Conservation (phyloP, 164 flowering plant species). For the Cinnamomum micranthum region DNA sequence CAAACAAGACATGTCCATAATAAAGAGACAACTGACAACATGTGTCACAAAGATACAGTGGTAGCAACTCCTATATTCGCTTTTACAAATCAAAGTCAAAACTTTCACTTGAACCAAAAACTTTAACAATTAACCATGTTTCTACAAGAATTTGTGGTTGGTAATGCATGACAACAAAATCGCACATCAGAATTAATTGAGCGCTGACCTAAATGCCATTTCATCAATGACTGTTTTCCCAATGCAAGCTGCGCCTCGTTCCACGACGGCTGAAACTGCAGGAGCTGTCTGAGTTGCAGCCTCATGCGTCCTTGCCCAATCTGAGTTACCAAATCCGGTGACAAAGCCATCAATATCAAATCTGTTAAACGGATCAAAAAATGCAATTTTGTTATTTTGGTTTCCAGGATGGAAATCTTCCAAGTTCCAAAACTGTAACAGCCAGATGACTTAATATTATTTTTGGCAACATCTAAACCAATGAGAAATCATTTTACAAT, state of each 20-base stretch:
- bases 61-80: background rate
- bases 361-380: constrained; percentile 37
- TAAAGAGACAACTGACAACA: constrained; percentile 3
- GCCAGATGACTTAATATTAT: too few species aligned
- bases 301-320: constrained; percentile 81
- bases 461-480: too few species aligned
- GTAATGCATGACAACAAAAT: background rate
- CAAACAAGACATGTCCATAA: constrained; percentile 8
- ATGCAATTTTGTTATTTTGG: background rate
- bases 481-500: too few species aligned
- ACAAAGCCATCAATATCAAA: constrained; percentile 84
- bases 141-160: background rate
- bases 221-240: constrained; percentile 91
- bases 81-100: too few species aligned
- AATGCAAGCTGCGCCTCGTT: constrained; percentile 86
- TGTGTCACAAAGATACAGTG: background rate
- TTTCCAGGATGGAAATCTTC: too few species aligned
- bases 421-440: too few species aligned
- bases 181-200: background rate
- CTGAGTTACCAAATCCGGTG: constrained; percentile 89
- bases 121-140: background rate
- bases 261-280: constrained; percentile 62
- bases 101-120: background rate
- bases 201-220: constrained; percentile 66
- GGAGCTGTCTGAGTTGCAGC: constrained; percentile 59